Evolutionary conservation across 1,284 basidiomycete genomes (phyloP), one percentile per base, ranked within the genome.

Genomic region (Cerrena zonata): DNA sequence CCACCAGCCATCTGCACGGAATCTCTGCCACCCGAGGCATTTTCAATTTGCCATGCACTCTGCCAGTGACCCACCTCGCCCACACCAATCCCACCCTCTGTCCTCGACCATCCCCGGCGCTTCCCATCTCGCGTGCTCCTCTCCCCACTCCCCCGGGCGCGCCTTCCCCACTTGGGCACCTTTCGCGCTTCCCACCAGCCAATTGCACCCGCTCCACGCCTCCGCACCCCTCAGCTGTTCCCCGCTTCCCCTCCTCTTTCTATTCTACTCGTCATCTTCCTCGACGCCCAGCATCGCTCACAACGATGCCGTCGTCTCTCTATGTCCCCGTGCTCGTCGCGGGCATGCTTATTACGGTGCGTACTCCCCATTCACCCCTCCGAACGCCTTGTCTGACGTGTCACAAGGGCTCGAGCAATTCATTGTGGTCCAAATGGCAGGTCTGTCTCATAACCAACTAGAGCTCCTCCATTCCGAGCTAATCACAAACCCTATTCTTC

Each of bases 381-480:
- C 43, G 34, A 27, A 19, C 49, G 58, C 46, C 53, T 45, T 18
- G 7, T 55, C 49, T 30, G 47, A n/a, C 62, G 54, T 45, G 50
- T 18, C 59, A 36, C 56, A 87, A 34, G 85, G 86, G 87, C 51
- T 82, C 86, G 54, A 82, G 78, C 64, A 90, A 90, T 65, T 89
- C 86, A 3, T 72, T 90, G 38, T 90, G 85, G 84, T 78, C 74
- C 66, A 90, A 90, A 67, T 89, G 78, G 77, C 86, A 89, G 84
- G 85, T 72, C 56, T 59, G 73, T 65, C 43, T 45, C 38, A 25
- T 18, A 26, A 15, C 15, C 15, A 7, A 15, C 7, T 15, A 7
- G 7, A 34, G 7, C 30, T 15, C 30, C 30, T 34, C 30, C 49
- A n/a, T 50, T 52, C 26, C 44, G 26, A 47, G 23, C 53, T 53